These are phyloP conservation scores for Corniculantispora saksenae DNA, from an alignment of 2,329 filamentous ascomycete genomes.

Conservation along the genomic window DNA sequence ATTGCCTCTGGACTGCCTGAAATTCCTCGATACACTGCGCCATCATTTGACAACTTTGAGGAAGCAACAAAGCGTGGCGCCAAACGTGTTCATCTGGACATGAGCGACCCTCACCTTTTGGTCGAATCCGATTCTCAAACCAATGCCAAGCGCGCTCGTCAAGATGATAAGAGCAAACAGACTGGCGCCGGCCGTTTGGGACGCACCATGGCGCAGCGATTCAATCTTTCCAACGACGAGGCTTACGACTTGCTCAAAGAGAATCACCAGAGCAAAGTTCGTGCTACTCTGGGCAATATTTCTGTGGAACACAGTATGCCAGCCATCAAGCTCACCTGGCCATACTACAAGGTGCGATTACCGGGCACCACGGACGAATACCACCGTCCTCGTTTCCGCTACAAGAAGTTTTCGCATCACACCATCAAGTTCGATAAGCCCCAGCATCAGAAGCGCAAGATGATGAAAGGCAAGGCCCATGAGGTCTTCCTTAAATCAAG, in stretches of 20 bases:
- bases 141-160: slow-evolving; percentile 59
- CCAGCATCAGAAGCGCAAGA: slow-evolving; percentile 76
- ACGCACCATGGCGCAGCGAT: slow-evolving; percentile 75
- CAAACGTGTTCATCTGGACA: slow-evolving; percentile 78
- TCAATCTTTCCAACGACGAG: slow-evolving; percentile 95
- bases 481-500: slow-evolving; percentile 79
- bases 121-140: slow-evolving; percentile 73
- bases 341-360: slow-evolving; percentile 90
- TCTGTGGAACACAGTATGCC: slow-evolving; percentile 94
- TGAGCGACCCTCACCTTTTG: slow-evolving; percentile 85
- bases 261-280: slow-evolving; percentile 94
- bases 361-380: slow-evolving; percentile 75
- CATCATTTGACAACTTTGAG: slow-evolving; percentile 80
- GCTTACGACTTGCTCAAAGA: slow-evolving; percentile 95
- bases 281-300: slow-evolving; percentile 86
- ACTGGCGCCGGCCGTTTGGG: slow-evolving; percentile 69
- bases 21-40: slow-evolving; percentile 61
- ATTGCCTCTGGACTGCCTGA: slow-evolving; percentile 60
- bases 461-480: slow-evolving; percentile 76
- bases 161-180: slow-evolving; percentile 61
- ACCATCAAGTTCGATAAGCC: slow-evolving; percentile 72
- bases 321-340: slow-evolving; percentile 87
- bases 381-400: slow-evolving; percentile 77
- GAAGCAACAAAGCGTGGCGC: slow-evolving; percentile 70
- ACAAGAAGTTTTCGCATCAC: slow-evolving; percentile 66